phyloP scores from a whole-genome alignment of 352 stramenopile species.

The Globisporangium polare region DNA sequence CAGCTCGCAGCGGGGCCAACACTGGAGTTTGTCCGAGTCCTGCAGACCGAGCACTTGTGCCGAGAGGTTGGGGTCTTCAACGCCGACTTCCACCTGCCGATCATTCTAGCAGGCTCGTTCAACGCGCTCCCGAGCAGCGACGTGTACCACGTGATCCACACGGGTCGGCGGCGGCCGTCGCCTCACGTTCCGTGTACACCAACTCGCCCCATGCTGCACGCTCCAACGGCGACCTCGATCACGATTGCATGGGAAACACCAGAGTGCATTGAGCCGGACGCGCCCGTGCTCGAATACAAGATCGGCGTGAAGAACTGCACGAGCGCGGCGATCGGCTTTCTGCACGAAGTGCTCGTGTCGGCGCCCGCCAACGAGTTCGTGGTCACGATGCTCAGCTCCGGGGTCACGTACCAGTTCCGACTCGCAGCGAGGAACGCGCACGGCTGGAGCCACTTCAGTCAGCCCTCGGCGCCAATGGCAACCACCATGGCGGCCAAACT shows the following conservation, averaged over 20 bases:
- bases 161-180: slow-evolving; percentile 42
- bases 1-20: slow-evolving; percentile 31
- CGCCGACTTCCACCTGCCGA: slow-evolving; percentile 72
- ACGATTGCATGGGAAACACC: slow-evolving; percentile 41
- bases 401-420: slow-evolving; percentile 83
- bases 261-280: slow-evolving; percentile 21
- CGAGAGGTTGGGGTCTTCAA: slow-evolving; percentile 74
- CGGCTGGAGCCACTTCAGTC: slow-evolving; percentile 67
- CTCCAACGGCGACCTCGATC: slow-evolving; percentile 45
- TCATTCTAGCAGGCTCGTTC: slow-evolving; percentile 80
- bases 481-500: slow-evolving; percentile 34
- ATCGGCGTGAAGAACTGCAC: slow-evolving; percentile 57
- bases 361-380: slow-evolving; percentile 21
- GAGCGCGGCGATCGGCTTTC: slow-evolving; percentile 47
- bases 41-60: slow-evolving; percentile 70
- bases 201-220: slow-evolving; percentile 27
- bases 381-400: slow-evolving; percentile 65
- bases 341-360: slow-evolving; percentile 37
- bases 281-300: slow-evolving; percentile 46
- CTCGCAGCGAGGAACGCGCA: slow-evolving; percentile 64
- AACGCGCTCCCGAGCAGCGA: slow-evolving; percentile 74
- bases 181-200: slow-evolving; percentile 39
- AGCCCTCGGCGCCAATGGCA: slow-evolving; percentile 49
- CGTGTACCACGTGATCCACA: slow-evolving; percentile 77
- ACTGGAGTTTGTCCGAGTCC: slow-evolving; percentile 55